Conservation (phyloP, 495 filamentous ascomycete species). For the Glutinoglossum americanum region DNA sequence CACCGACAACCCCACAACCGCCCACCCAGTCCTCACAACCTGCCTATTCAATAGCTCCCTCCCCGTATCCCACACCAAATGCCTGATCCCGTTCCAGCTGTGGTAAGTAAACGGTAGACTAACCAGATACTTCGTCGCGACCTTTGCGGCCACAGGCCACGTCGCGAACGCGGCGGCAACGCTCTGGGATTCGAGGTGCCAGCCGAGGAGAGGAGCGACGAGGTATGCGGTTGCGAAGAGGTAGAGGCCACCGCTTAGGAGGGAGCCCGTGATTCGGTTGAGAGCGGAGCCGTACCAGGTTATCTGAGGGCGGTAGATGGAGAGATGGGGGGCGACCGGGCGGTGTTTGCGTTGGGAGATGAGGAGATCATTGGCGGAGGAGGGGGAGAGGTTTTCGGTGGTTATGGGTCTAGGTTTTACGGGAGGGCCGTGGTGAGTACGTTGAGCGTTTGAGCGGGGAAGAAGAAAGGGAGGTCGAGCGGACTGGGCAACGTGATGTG, state of each 20-base stretch:
- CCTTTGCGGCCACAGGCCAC: conserved; percentile 46
- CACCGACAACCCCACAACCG: conserved; percentile 44
- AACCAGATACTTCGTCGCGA: conserved; percentile 45
- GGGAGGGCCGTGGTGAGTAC: background rate
- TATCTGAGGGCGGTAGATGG: conserved; percentile 74
- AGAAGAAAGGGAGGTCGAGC: background rate
- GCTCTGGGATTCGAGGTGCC: conserved; percentile 62
- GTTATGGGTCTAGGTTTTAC: background rate
- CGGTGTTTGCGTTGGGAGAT: conserved; percentile 63
- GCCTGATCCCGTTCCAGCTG: conserved; percentile 65
- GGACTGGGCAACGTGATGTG: too few species aligned
- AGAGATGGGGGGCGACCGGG: conserved; percentile 71
- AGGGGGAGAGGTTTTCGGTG: background rate
- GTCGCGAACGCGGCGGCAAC: conserved; percentile 58
- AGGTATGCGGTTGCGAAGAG: conserved; percentile 68
- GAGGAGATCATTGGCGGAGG: conserved; percentile 43
- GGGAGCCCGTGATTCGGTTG: conserved; percentile 62
- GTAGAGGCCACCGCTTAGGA: conserved; percentile 60
- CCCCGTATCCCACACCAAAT: conserved; percentile 71
- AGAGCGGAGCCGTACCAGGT: conserved; percentile 55
- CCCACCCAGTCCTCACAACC: conserved; percentile 57
- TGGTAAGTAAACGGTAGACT: conserved; percentile 83
- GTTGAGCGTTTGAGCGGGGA: background rate
- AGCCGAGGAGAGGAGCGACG: conserved; percentile 54
- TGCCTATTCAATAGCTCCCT: conserved; percentile 41